Conservation (phyloP, 2,329 filamentous ascomycete species). For the Claviceps lovelessii region DNA sequence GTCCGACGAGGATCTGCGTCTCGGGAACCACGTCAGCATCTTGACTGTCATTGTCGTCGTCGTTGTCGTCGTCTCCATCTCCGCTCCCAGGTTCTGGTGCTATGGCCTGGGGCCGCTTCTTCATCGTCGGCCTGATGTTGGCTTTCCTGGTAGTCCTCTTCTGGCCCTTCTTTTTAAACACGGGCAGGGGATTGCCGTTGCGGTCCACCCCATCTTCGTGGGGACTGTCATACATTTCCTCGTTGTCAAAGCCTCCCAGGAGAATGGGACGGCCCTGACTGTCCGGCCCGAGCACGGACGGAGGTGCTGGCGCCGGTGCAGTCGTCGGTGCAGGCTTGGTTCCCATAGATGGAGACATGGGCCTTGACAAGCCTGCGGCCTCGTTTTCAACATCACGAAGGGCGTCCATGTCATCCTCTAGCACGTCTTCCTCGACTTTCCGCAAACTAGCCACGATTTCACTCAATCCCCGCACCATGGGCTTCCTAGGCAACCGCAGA, state of each 20-base stretch:
- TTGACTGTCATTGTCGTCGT: conserved; percentile 13
- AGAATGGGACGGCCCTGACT: conserved; percentile 27
- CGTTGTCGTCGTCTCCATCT: neutral
- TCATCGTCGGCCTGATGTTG: conserved; percentile 45
- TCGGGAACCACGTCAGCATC: conserved; percentile 19
- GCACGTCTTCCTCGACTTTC: conserved; percentile 52
- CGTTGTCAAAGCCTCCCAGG: conserved; percentile 51
- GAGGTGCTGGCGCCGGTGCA: neutral
- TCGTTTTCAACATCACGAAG: conserved; percentile 55
- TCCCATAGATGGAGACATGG: conserved; percentile 10
- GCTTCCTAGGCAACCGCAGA: conserved; percentile 40
- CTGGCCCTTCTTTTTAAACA: conserved; percentile 72
- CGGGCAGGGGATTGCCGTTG: conserved; percentile 44
- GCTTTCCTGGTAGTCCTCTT: conserved; percentile 61
- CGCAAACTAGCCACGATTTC: conserved; percentile 58
- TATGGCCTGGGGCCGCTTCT: conserved; percentile 29
- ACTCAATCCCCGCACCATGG: conserved; percentile 56
- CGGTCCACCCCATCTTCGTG: conserved; percentile 37
- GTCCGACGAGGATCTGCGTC: conserved; percentile 11
- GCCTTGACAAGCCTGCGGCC: conserved; percentile 12
- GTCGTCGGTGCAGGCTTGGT: conserved; percentile 17
- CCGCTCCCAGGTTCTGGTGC: conserved; percentile 14
- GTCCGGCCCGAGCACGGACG: conserved; percentile 21
- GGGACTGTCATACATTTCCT: conserved; percentile 40
- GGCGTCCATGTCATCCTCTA: conserved; percentile 62